Percentiles rank a stretch among this genome's conserved stretches.
Conservation (phyloP, 257 asterid genomes). For the Leptodermis oblonga region DNA sequence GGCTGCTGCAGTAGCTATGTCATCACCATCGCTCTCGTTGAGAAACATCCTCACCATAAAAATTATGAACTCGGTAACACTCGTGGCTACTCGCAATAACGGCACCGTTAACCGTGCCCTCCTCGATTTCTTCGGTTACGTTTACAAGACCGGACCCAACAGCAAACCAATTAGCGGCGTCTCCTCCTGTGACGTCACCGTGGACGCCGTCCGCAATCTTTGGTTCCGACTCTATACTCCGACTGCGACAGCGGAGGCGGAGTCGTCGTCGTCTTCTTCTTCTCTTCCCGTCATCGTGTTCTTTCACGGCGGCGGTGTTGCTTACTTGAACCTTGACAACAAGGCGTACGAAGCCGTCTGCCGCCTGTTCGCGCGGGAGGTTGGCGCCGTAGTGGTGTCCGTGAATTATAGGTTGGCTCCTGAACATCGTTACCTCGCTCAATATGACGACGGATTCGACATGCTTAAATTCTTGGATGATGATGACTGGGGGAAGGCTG, state of each 20-base stretch:
- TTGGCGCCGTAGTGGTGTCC: constrained; percentile 55
- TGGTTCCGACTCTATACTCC: constrained; percentile 78
- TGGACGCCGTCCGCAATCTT: constrained; percentile 58
- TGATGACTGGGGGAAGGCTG: constrained; percentile 9
- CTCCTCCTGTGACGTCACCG: constrained; percentile 44
- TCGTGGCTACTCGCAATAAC: constrained; percentile 39
- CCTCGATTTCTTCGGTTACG: constrained; percentile 22
- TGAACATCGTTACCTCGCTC: constrained; percentile 63
- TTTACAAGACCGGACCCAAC: constrained; percentile 27
- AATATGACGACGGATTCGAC: constrained; percentile 66
- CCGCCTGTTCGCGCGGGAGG: constrained; percentile 51
- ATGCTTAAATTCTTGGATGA: constrained; percentile 48
- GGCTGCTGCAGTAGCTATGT: not conserved
- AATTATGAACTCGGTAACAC: constrained; percentile 28
- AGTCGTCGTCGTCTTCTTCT: not conserved
- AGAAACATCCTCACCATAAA: constrained; percentile 39
- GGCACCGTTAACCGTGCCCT: constrained; percentile 74
- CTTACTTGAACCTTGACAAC: constrained; percentile 42
- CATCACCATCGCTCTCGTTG: constrained; percentile 43
- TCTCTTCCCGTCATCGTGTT: constrained; percentile 51
- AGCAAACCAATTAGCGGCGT: constrained; percentile 53
- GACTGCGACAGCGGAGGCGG: not conserved
- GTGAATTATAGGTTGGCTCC: constrained; percentile 71
- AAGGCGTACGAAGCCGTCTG: constrained; percentile 55
- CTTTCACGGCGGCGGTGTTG: constrained; percentile 87